A percentile compares a stretch with the other conserved stretches of the same genome.
These are phyloP conservation scores for Oenanthe javanica DNA, from an alignment of 140 eudicot genomes.

Conservation along the genomic window DNA sequence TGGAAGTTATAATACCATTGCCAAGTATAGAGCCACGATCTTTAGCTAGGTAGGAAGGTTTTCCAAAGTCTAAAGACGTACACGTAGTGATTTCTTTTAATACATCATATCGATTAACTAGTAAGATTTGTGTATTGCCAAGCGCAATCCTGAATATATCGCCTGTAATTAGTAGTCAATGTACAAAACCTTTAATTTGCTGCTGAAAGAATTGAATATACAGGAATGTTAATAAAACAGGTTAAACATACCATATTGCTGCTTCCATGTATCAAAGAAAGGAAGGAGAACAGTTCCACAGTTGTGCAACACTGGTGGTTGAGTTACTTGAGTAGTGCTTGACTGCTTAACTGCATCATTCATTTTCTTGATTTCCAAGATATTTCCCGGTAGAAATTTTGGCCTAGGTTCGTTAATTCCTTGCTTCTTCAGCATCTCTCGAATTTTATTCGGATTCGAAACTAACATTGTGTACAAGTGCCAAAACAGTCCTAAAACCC, in stretches of 20 bases:
- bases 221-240: too few relatives aligned
- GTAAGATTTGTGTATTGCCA: constrained; percentile 15
- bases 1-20: constrained; percentile 23
- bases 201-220: not conserved
- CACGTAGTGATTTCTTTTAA: constrained; percentile 22
- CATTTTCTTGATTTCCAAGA: not conserved
- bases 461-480: not conserved
- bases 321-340: not conserved
- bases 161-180: constrained; percentile 4
- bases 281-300: constrained; percentile 13
- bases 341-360: not conserved
- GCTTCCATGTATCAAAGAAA: constrained; percentile 18
- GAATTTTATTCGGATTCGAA: not conserved
- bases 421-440: not conserved
- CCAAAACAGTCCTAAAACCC: not conserved
- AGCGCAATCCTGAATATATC: constrained; percentile 17
- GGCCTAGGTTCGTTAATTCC: not conserved
- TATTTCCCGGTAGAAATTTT: not conserved
- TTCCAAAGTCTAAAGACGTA: constrained; percentile 30
- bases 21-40: constrained; percentile 23
- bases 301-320: constrained; percentile 6
- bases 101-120: constrained; percentile 21
- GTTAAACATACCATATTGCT: constrained; percentile 15
- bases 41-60: constrained; percentile 18
- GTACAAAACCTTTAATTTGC: not conserved